Base-by-base conservation (phyloP, 176 grass and related monocot species). In the Dactylis glomerata region DNA sequence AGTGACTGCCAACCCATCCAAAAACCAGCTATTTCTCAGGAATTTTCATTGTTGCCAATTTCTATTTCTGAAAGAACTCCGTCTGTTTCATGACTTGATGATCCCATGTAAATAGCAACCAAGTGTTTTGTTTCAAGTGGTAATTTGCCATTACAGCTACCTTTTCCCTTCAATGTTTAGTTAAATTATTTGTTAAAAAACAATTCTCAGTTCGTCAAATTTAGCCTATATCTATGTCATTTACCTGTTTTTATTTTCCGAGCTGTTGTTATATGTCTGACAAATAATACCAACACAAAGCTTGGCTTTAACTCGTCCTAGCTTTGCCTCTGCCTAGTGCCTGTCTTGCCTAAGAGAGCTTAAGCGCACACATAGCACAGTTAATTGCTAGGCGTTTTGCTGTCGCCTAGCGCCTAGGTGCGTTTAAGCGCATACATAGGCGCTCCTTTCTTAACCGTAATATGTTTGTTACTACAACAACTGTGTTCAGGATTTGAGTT, bases 401-500 rank as follows among this genome's bases (percentile, higher is more conserved):
- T 41, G 40, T 36, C 34, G 3, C 34, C 6, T n/a, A n/a, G n/a
- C n/a, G n/a, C n/a, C n/a, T n/a, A n/a, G n/a, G n/a, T n/a, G n/a
- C n/a, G n/a, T n/a, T n/a, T n/a, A n/a, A n/a, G n/a, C n/a, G n/a
- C n/a, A n/a, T n/a, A n/a, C n/a, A n/a, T n/a, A n/a, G n/a, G n/a
- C n/a, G n/a, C n/a, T n/a, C n/a, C n/a, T n/a, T n/a, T n/a, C n/a
- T n/a, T n/a, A n/a, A n/a, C n/a, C n/a, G n/a, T 41, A 41, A 10
- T 41, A 41, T 78, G 62, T 19, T 3, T 6, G 4, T 38, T 75
- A 56, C 22, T 16, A 59, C 42, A 34, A 19, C 63, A 58, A 38
- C 22, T n/a, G 32, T 86, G 41, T 86, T 70, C 16, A n/a, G 20
- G 24, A 38, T 28, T 59, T 81, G 49, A 42, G 31, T 59, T 75